Evolutionary conservation across 176 grass and related monocot genomes (phyloP).

Genomic region (Leersia perrieri): DNA sequence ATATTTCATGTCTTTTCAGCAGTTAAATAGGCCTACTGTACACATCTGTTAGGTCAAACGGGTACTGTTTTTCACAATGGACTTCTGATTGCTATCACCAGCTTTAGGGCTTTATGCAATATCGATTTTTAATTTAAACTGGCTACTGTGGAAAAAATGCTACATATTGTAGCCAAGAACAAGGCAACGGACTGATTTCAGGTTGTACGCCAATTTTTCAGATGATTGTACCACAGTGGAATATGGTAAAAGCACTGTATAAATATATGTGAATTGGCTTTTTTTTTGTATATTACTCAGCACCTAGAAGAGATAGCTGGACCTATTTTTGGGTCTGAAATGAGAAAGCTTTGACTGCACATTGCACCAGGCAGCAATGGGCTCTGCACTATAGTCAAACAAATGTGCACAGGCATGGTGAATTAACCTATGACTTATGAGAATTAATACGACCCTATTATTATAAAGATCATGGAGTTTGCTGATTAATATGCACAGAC

Average conservation of each 20-base stretch:
- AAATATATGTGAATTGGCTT: background rate
- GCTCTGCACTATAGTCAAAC: background rate
- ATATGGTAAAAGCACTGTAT: background rate
- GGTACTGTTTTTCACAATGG: conserved; percentile 17
- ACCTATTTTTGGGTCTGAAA: background rate
- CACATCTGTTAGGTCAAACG: background rate
- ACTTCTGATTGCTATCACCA: background rate
- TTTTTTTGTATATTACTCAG: background rate
- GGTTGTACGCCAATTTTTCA: background rate
- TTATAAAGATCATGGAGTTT: background rate
- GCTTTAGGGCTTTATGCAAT: background rate
- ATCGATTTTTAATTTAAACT: background rate
- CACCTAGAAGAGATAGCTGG: background rate
- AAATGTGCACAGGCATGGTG: background rate
- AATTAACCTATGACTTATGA: background rate
- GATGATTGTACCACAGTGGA: background rate
- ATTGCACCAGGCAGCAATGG: background rate
- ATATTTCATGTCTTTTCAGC: background rate
- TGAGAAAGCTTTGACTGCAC: background rate
- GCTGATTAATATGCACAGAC: background rate
- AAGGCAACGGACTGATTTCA: background rate
- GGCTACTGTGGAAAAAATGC: background rate
- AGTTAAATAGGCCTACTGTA: conserved; percentile 1
- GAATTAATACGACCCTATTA: background rate
- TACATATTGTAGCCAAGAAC: background rate